Evolutionary conservation across 1,139 yeast species (phyloP), one percentile per base, ranked within the genome.

Genomic region (Meyerozyma carpophila): DNA sequence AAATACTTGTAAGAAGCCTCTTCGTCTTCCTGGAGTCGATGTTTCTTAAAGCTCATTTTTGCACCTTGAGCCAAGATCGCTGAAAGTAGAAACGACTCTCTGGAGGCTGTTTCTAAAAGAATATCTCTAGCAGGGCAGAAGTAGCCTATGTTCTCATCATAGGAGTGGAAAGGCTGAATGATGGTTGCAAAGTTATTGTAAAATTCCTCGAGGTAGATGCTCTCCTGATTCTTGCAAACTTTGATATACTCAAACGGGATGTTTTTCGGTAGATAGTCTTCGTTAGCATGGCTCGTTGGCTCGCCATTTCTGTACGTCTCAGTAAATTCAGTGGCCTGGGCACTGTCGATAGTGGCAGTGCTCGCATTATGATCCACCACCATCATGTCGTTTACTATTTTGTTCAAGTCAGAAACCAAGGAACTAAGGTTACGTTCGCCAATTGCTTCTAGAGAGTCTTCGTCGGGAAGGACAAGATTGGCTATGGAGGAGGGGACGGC

Each of bases 51-150:
- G 2, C 77, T 64, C 3, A 78, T 68, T 40, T 80, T 68, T 0
- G 91, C 91, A n/a, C 93, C 93, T 48, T 83, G 84, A 0, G 93
- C 88, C 43, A 85, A 60, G 3, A 84, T 74, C 0, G 90, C 89
- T 11, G 87, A 82, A 41, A 84, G 61, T 11, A 85, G 59, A 53
- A 81, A 84, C 1, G 83, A 69, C 52, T 81, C 86, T 21, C 72
- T 68, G 25, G 76, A 68, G 0, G 90, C 88, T 57, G 79, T 76
- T 27, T 73, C 70, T 29, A 85, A 57, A 5, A 85, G 60, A 5
- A 84, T 75, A 54, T 84, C 90, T 47, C 90, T 62, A 0, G 83
- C 75, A 0, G 93, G 90, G 50, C 84, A 83, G 44, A 62, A 62
- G 47, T 65, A 62, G 11, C 56, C 41, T 7, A 59, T 56, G 5